Evolutionary conservation across 257 asterid species (phyloP), one percentile per base, ranked within the genome.

Genomic region (Hygrophila difformis): DNA sequence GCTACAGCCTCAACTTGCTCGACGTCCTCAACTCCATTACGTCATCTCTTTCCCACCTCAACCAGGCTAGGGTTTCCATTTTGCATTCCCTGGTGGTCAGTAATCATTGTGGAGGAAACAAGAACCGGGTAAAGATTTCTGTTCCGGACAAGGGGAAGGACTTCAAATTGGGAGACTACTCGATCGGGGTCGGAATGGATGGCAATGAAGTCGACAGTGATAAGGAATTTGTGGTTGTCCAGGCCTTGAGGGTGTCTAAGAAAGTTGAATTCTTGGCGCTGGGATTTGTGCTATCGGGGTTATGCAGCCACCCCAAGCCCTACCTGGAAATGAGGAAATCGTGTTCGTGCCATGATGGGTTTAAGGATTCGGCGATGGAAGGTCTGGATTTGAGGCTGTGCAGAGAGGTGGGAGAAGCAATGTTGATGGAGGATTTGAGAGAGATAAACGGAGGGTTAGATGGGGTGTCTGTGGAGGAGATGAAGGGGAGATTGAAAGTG

Each of bases 21-120:
- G 75, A 72, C 41, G 36, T 71, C n/a, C 57, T 75, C 0, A 86
- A 86, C 42, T 59, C 67, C 15, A 61, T 82, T 0, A 67, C 45
- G 61, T 70, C 81, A 43, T 69, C 76, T 9, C 48, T 76, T 67
- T 66, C 76, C 7, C 75, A 68, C 51, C 53, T 79, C 46, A 62
- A 42, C 63, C 73, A 66, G 13, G 64, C 71, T 53, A 73, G 56
- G 66, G 53, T 82, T 41, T 52, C 69, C 2, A 22, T 62, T 4
- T 51, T 43, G 11, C 81, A 76, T 33, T 77, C 76, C 34, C 53
- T 75, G 57, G n/a, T n/a, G n/a, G n/a, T n/a, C n/a, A n/a, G n/a
- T n/a, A n/a, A n/a, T 50, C 18, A 66, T 61, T 58, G 40, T 24
- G 60, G 8, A 48, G 26, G 51, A 64, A 0, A 16, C 48, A 9